These are phyloP conservation scores for Nothophytophthora sp. DNA, from an alignment of 352 stramenopile genomes.

Conservation along the genomic window DNA sequence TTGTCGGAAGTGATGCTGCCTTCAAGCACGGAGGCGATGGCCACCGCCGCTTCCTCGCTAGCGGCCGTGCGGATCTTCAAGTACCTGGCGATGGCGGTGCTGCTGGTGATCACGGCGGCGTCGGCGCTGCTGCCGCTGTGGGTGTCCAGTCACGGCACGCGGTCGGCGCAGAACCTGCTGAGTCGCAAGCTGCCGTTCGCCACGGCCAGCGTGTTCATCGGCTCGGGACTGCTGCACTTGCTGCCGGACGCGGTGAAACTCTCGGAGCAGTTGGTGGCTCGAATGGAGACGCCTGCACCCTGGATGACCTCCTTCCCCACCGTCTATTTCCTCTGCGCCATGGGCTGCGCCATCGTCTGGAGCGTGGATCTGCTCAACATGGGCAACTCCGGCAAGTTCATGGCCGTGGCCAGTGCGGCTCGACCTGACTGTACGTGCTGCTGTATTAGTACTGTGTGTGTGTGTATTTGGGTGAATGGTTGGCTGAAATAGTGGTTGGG, in stretches of 20 bases:
- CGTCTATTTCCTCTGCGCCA: slow-evolving; percentile 53
- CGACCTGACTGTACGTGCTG: slow-evolving; percentile 47
- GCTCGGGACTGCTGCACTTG: slow-evolving; percentile 60
- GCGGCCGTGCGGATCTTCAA: slow-evolving; percentile 48
- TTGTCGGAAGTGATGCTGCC: too few relatives aligned
- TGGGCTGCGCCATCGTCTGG: slow-evolving; percentile 65
- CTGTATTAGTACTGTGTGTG: slow-evolving; percentile 36
- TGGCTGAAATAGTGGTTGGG: not conserved
- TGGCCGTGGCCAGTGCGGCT: slow-evolving; percentile 59
- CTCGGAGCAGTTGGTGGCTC: slow-evolving; percentile 44
- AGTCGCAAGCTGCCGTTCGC: slow-evolving; percentile 64
- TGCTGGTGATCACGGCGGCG: slow-evolving; percentile 57
- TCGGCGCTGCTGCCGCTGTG: slow-evolving; percentile 58
- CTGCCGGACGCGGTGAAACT: slow-evolving; percentile 59
- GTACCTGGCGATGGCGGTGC: slow-evolving; percentile 40
- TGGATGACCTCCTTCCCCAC: slow-evolving; percentile 55
- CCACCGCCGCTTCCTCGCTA: slow-evolving; percentile 14
- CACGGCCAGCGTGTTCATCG: slow-evolving; percentile 64
- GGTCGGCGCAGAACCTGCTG: slow-evolving; percentile 35
- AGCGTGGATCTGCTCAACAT: slow-evolving; percentile 63
- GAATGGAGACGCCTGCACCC: slow-evolving; percentile 20
- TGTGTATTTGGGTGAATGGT: slow-evolving; percentile 7
- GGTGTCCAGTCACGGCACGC: slow-evolving; percentile 48
- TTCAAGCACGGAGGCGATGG: slow-evolving; percentile 10
- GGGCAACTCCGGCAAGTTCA: slow-evolving; percentile 66